Conservation (phyloP, 345 rosid species). For the Punica granatum region DNA sequence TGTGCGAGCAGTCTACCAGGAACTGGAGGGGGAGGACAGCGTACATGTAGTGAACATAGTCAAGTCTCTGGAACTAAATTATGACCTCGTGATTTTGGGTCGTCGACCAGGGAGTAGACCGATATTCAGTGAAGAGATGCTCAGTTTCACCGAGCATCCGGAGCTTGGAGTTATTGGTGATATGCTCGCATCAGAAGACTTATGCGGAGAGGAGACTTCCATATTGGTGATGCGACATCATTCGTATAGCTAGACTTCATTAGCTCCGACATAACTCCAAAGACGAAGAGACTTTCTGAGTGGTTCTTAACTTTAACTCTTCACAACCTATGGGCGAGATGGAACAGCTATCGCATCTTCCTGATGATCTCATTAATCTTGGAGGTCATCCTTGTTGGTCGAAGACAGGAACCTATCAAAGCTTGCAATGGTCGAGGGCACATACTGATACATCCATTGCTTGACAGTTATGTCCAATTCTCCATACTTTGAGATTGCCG, state of each 20-base stretch:
- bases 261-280: not conserved
- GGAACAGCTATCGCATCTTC: too few relatives aligned
- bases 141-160: not conserved
- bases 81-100: constrained; percentile 2
- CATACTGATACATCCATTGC: too few relatives aligned
- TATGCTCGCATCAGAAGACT: constrained; percentile 7
- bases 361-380: too few relatives aligned
- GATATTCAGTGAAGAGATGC: not conserved
- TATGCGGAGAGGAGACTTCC: not conserved
- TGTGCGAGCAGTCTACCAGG: not conserved
- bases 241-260: not conserved
- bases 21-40: not conserved
- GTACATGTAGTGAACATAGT: constrained; percentile 13
- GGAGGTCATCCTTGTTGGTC: too few relatives aligned
- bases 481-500: too few relatives aligned
- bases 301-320: too few relatives aligned
- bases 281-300: too few relatives aligned
- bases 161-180: constrained; percentile 10
- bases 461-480: too few relatives aligned
- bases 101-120: not conserved
- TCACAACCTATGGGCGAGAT: too few relatives aligned
- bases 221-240: constrained; percentile 5
- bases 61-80: not conserved
- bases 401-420: too few relatives aligned
- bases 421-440: too few relatives aligned